Percentiles rank a stretch among this genome's conserved stretches.
Evolutionary conservation across 352 stramenopile genomes (phyloP).

Genomic region (Phytophthora nicotianae): DNA sequence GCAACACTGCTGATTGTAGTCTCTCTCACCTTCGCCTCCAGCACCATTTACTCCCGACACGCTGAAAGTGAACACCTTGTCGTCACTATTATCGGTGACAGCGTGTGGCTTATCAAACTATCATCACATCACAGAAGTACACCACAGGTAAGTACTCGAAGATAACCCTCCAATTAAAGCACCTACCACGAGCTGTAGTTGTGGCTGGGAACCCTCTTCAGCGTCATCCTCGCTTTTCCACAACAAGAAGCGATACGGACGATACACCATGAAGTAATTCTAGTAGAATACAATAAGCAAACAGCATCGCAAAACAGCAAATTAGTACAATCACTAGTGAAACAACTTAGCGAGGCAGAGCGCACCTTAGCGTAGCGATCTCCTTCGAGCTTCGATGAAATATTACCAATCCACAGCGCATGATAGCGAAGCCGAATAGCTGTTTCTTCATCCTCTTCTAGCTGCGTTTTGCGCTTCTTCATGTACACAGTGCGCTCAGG

Average conservation of each 20-base stretch:
- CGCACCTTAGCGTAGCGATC: constrained; percentile 75
- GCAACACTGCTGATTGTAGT: background rate
- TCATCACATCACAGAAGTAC: constrained; percentile 2
- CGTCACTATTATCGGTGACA: constrained; percentile 65
- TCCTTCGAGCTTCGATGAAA: constrained; percentile 66
- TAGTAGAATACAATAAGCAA: constrained; percentile 24
- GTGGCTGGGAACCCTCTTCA: constrained; percentile 52
- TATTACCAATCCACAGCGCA: constrained; percentile 64
- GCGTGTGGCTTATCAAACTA: constrained; percentile 74
- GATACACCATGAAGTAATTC: constrained; percentile 67
- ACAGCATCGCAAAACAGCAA: constrained; percentile 10
- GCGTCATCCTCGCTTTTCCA: constrained; percentile 84
- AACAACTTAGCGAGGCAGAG: background rate
- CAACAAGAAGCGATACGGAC: constrained; percentile 75
- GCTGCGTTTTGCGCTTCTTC: constrained; percentile 47
- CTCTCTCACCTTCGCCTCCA: constrained; percentile 55
- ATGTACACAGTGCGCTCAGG: constrained; percentile 67
- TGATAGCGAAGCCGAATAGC: constrained; percentile 66
- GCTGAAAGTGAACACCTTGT: constrained; percentile 66
- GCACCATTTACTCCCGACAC: constrained; percentile 57
- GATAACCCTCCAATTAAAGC: background rate
- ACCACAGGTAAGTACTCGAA: constrained; percentile 5
- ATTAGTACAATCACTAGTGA: constrained; percentile 1
- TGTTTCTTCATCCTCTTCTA: constrained; percentile 55
- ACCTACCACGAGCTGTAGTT: constrained; percentile 70